Evolutionary conservation across 2,329 filamentous ascomycete species (phyloP).

Genomic region (Alternaria arbusti): DNA sequence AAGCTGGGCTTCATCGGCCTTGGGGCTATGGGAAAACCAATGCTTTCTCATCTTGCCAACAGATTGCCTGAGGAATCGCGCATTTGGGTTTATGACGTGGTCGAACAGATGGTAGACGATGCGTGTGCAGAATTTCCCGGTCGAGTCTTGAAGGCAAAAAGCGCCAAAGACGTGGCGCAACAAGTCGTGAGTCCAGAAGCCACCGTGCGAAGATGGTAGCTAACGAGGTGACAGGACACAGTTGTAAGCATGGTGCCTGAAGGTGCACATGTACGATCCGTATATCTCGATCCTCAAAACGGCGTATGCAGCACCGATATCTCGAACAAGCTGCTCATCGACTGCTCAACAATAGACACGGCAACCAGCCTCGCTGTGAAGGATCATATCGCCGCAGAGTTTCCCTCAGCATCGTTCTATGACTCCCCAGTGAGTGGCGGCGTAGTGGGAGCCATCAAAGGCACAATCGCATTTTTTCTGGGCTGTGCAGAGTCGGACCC

Average conservation of each 20-base stretch:
- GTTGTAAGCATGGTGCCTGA: conserved; percentile 63
- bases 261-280: conserved; percentile 58
- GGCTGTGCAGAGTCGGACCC: conserved; percentile 56
- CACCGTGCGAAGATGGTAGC: not conserved
- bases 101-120: conserved; percentile 51
- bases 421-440: conserved; percentile 63
- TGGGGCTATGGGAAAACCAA: conserved; percentile 63
- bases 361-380: conserved; percentile 57
- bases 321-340: conserved; percentile 57
- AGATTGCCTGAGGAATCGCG: conserved; percentile 53
- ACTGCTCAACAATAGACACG: conserved; percentile 64
- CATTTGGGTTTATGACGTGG: conserved; percentile 59
- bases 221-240: conserved; percentile 49
- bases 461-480: conserved; percentile 63
- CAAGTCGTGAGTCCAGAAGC: conserved; percentile 51
- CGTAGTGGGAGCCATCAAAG: conserved; percentile 59
- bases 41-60: conserved; percentile 58
- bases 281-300: conserved; percentile 56
- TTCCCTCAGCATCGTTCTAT: conserved; percentile 56
- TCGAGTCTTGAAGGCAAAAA: conserved; percentile 49
- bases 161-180: conserved; percentile 57
- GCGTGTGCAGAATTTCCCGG: conserved; percentile 51
- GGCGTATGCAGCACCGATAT: conserved; percentile 54
- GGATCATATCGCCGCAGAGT: conserved; percentile 46
- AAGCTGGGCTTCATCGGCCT: conserved; percentile 60